Evolutionary conservation across 805 yeast genomes (phyloP).

Genomic region (Saccharomycopsis amapae): DNA sequence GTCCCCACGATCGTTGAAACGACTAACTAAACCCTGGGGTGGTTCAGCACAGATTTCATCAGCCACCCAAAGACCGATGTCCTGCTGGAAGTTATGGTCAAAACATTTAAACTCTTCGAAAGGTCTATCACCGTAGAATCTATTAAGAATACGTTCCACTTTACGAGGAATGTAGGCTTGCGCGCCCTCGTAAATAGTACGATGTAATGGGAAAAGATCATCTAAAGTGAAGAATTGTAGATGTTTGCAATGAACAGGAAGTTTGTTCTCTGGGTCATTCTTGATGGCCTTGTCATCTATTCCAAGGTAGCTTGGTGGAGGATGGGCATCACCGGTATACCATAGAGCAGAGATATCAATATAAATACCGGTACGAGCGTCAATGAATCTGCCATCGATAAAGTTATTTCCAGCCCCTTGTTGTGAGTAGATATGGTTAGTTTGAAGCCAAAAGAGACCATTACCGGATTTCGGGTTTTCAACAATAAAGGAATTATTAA

Average conservation of each 20-base stretch:
- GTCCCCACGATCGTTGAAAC: conserved; percentile 15
- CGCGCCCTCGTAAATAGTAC: conserved; percentile 40
- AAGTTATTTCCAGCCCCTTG: conserved; percentile 38
- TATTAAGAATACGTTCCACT: conserved; percentile 30
- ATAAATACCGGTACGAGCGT: conserved; percentile 41
- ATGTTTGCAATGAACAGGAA: conserved; percentile 27
- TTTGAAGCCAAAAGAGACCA: conserved; percentile 31
- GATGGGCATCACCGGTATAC: conserved; percentile 20
- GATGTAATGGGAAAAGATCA: conserved; percentile 39
- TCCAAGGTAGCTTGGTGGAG: conserved; percentile 37
- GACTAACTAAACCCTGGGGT: conserved; percentile 23
- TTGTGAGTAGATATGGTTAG: conserved; percentile 29
- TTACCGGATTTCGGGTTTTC: conserved; percentile 33
- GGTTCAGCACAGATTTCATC: conserved; percentile 32
- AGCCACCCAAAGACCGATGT: conserved; percentile 41
- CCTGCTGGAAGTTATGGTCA: conserved; percentile 35
- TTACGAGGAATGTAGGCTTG: conserved; percentile 38
- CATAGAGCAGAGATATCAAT: conserved; percentile 42
- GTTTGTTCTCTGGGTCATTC: conserved; percentile 13
- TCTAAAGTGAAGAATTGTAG: conserved; percentile 26
- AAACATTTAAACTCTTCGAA: conserved; percentile 23
- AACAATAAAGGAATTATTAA: conserved; percentile 43
- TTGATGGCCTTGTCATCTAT: conserved; percentile 22
- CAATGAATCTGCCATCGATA: conserved; percentile 40
- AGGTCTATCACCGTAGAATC: conserved; percentile 32